phyloP scores from a whole-genome alignment of 1,284 basidiomycete species.

The Mycocalia duriaeana region DNA sequence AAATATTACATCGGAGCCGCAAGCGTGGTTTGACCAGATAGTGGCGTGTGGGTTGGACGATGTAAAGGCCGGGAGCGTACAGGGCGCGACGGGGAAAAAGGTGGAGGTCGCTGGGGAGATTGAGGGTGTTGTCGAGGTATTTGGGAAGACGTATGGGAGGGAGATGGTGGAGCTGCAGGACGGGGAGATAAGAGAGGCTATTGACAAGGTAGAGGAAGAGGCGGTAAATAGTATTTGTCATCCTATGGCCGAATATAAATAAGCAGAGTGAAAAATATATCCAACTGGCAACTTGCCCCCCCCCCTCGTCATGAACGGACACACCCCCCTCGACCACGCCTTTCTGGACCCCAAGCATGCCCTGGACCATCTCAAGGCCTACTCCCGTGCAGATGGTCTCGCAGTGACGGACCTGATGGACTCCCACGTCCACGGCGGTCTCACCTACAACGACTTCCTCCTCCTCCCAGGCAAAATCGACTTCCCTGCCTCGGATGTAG shows the following conservation, averaged over 20 bases:
- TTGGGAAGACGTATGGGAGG: conserved; percentile 50
- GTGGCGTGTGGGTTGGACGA: conserved; percentile 92
- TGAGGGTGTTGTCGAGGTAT: conserved; percentile 43
- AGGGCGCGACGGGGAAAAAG: conserved; percentile 33
- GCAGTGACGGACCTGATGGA: conserved; percentile 87
- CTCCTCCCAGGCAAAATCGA: conserved; percentile 95
- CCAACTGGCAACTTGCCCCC: not conserved
- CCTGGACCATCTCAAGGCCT: conserved; percentile 69
- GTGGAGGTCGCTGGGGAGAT: conserved; percentile 49
- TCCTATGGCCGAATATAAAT: too few species aligned
- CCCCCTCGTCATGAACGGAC: not conserved
- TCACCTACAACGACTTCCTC: conserved; percentile 96
- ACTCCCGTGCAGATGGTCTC: conserved; percentile 81
- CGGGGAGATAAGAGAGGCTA: conserved; percentile 48
- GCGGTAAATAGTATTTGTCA: too few species aligned
- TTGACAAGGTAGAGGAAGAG: conserved; percentile 41
- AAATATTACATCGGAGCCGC: conserved; percentile 81
- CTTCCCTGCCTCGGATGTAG: conserved; percentile 81
- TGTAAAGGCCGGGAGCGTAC: conserved; percentile 71
- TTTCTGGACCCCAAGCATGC: conserved; percentile 64
- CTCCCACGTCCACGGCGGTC: conserved; percentile 82
- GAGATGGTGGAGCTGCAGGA: conserved; percentile 47
- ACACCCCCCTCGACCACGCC: not conserved
- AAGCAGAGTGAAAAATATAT: too few species aligned
- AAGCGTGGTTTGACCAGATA: conserved; percentile 81